Conservation (phyloP, 352 stramenopile genomes). For the Thalassiosira hispida region DNA sequence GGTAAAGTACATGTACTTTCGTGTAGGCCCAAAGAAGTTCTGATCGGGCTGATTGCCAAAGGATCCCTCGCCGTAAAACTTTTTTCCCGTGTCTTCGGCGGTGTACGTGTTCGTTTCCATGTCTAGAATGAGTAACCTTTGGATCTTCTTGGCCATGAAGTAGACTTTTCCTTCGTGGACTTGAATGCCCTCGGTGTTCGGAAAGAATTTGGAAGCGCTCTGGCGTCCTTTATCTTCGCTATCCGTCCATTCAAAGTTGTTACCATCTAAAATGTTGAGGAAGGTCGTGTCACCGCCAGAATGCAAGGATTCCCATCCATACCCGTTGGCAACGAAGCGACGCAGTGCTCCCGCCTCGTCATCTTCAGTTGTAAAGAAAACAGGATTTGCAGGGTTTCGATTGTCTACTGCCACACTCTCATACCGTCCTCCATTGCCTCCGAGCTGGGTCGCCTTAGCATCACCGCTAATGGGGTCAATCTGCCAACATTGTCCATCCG, state of each 20-base stretch:
- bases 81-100: constrained; percentile 5
- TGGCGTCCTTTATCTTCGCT: constrained; percentile 23
- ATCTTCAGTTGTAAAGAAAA: constrained; percentile 71
- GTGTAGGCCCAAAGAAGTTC: constrained; percentile 5
- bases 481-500: constrained; percentile 43
- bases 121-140: constrained; percentile 43
- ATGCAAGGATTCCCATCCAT: constrained; percentile 30
- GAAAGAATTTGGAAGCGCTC: constrained; percentile 34
- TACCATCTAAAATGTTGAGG: constrained; percentile 19
- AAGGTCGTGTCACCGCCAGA: not conserved
- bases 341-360: constrained; percentile 37
- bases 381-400: constrained; percentile 27
- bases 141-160: constrained; percentile 36
- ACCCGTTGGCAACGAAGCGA: constrained; percentile 41
- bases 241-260: constrained; percentile 44
- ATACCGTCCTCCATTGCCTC: constrained; percentile 27
- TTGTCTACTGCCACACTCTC: constrained; percentile 55
- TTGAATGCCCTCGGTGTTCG: constrained; percentile 46
- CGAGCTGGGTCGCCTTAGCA: constrained; percentile 22
- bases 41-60: constrained; percentile 34
- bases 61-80: not conserved
- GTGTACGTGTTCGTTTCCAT: constrained; percentile 43
- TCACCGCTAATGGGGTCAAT: constrained; percentile 13
- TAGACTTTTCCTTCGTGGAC: constrained; percentile 50
- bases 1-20: constrained; percentile 26